Percentiles rank a stretch among this genome's conserved stretches.
These are phyloP conservation scores for Talaromyces sp. DNA, from an alignment of 2,329 filamentous ascomycete genomes.

Conservation along the genomic window DNA sequence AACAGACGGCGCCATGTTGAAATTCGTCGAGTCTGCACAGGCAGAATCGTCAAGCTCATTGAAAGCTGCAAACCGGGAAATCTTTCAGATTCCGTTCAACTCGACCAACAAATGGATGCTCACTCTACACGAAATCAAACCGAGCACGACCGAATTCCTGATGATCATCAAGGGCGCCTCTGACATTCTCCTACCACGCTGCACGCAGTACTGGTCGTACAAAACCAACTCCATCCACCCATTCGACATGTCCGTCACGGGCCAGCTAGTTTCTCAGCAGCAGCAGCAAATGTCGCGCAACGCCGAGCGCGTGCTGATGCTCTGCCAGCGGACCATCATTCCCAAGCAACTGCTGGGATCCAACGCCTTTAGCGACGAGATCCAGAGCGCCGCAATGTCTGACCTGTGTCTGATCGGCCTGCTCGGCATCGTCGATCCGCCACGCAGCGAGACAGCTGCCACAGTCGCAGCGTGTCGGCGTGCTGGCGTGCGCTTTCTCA, in stretches of 20 bases:
- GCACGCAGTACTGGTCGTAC: constrained; percentile 55
- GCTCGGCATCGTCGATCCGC: constrained; percentile 44
- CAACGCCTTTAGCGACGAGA: constrained; percentile 50
- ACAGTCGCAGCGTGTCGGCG: constrained; percentile 32
- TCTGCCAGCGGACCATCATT: constrained; percentile 58
- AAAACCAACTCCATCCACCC: constrained; percentile 50
- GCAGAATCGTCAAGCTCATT: constrained; percentile 29
- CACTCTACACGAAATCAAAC: constrained; percentile 42
- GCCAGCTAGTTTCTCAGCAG: constrained; percentile 24
- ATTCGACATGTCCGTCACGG: constrained; percentile 38
- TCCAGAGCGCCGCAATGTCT: constrained; percentile 35
- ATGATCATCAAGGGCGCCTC: constrained; percentile 69
- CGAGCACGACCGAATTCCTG: constrained; percentile 13
- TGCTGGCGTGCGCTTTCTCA: constrained; percentile 38
- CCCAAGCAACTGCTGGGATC: constrained; percentile 39
- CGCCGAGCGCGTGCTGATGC: constrained; percentile 65
- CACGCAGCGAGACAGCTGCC: constrained; percentile 30
- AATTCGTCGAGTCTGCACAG: constrained; percentile 57
- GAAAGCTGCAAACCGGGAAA: constrained; percentile 54
- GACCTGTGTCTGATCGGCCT: constrained; percentile 50
- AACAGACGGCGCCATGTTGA: constrained; percentile 69
- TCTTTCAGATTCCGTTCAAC: constrained; percentile 71
- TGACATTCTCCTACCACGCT: constrained; percentile 65
- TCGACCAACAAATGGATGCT: constrained; percentile 84
- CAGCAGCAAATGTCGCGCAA: constrained; percentile 67